These are phyloP conservation scores for Pseudogymnoascus pannorum DNA, from an alignment of 2,329 filamentous ascomycete genomes.

Conservation along the genomic window DNA sequence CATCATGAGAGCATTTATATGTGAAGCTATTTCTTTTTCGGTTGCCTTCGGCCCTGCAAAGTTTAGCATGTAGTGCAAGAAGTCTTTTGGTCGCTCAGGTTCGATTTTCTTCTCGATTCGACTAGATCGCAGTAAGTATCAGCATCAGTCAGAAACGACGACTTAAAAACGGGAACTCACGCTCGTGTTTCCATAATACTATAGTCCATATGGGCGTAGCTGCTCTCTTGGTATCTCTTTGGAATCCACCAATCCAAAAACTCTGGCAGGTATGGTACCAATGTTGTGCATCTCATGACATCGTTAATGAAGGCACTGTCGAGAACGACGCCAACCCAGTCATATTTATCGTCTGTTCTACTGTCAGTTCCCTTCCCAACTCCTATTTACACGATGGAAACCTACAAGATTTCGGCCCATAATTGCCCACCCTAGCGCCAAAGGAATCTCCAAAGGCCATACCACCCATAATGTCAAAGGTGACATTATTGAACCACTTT, in stretches of 20 bases:
- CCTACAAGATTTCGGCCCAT: constrained; percentile 1
- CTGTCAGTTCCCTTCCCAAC: background rate
- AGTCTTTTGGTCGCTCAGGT: constrained; percentile 13
- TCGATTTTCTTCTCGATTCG: background rate
- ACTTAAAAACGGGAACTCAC: background rate
- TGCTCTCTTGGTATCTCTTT: background rate
- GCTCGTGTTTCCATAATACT: background rate
- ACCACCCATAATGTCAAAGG: constrained; percentile 34
- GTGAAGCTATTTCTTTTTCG: constrained; percentile 13
- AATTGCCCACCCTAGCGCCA: constrained; percentile 12
- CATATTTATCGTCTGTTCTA: constrained; percentile 16
- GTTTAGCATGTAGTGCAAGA: constrained; percentile 17
- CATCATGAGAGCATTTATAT: constrained; percentile 25
- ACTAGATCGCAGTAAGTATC: background rate
- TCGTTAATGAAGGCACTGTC: constrained; percentile 21
- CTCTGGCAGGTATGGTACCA: background rate
- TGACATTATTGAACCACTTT: constrained; percentile 25
- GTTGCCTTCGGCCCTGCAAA: constrained; percentile 16
- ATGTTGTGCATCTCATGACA: constrained; percentile 17
- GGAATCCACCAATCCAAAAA: constrained; percentile 1
- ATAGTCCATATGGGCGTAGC: constrained; percentile 1
- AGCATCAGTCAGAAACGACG: background rate
- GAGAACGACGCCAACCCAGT: constrained; percentile 20
- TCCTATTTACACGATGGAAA: background rate
- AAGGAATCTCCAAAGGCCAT: constrained; percentile 29